phyloP scores from a whole-genome alignment of 2,329 filamentous ascomycete species.

The Clonostachys rhizophaga region DNA sequence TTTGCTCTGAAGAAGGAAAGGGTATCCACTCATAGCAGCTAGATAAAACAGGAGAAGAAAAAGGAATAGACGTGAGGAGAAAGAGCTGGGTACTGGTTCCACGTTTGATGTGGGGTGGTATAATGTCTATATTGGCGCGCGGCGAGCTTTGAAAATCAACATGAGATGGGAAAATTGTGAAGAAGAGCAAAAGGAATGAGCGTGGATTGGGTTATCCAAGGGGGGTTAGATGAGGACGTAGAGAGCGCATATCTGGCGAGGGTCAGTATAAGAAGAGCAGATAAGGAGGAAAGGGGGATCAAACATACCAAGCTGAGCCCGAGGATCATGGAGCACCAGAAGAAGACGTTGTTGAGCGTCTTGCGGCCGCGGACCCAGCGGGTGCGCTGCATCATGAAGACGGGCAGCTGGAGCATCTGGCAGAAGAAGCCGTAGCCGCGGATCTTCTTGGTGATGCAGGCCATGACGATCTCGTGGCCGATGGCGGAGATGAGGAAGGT shows the following conservation, averaged over 20 bases:
- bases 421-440: constrained; percentile 89
- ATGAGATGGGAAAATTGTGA: too few relatives aligned
- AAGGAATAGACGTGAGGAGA: too few relatives aligned
- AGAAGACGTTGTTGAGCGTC: constrained; percentile 83
- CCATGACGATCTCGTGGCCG: constrained; percentile 94
- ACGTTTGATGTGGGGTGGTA: too few relatives aligned
- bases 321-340: constrained; percentile 89
- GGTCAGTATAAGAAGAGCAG: not conserved
- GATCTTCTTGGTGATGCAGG: constrained; percentile 95
- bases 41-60: too few relatives aligned
- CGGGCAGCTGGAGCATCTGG: constrained; percentile 96
- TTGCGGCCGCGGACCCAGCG: constrained; percentile 68
- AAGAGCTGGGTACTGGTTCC: too few relatives aligned
- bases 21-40: too few relatives aligned
- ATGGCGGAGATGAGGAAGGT: constrained; percentile 89
- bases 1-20: too few relatives aligned
- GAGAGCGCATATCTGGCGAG: constrained; percentile 43
- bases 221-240: constrained; percentile 40
- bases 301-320: constrained; percentile 71
- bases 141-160: too few relatives aligned
- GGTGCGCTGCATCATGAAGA: constrained; percentile 85
- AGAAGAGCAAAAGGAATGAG: too few relatives aligned
- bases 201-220: too few relatives aligned
- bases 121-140: too few relatives aligned
- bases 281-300: not conserved